Base-by-base conservation (phyloP, 305 asterid species). In the Rubia peregrina region DNA sequence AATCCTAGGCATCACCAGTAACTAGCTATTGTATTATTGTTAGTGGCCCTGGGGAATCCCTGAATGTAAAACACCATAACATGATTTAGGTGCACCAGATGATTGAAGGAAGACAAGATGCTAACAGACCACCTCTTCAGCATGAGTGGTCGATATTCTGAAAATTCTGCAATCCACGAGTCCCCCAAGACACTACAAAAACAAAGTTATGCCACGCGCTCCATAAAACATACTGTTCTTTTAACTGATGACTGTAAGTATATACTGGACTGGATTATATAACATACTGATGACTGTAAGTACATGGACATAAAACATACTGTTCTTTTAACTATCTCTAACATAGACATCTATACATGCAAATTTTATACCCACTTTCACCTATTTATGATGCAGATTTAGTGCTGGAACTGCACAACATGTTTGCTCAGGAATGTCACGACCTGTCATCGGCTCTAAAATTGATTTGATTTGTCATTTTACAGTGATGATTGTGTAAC, bases 71-170 rank as follows among this genome's bases (percentile, higher is more conserved):
- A 17, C 22, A 66, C 21, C 22, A 44, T 16, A 14, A 66, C 3
- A 13, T 72, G 48, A 22, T 14, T 8, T 72, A 46, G 41, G 57
- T 42, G 56, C 43, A 41, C 22, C 14, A 66, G 11, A 21, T 11
- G 19, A 24, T 24, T 12, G 30, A 77, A 78, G 78, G 86, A 77
- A 80, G 89, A 85, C 73, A 90, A 80, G 71, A 59, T 77, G 61
- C 80, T 90, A 62, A 84, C 83, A 33, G 87, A 76, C 72, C 88
- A 85, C 73, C 83, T 86, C 72, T 85, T 89, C 71, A 81, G 68
- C 85, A 80, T 74, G 74, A 80, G 67, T 26, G 76, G 66, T 71
- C 68, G 61, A 33, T 63, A 36, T 68, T 51, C 76, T 43, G 81
- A 80, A 49, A 77, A 83, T 69, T 73, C 72, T 49, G 65, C 19